Conservation (phyloP, 805 yeast species). For the Yarrowia alimentaria region DNA sequence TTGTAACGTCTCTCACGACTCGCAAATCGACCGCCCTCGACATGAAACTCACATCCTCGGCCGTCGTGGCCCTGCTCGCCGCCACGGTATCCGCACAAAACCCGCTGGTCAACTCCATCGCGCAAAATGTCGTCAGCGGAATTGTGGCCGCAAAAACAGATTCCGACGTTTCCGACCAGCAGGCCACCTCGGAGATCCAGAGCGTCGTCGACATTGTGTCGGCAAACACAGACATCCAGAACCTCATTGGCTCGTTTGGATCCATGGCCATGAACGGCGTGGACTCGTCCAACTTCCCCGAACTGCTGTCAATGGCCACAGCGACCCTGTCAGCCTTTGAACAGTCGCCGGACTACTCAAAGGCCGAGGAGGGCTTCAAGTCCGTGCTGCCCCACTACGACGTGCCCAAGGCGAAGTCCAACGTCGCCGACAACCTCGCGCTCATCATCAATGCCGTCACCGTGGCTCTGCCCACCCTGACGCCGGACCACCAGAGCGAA, state of each 20-base stretch:
- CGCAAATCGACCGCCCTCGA: background rate
- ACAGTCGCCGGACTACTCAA: conserved; percentile 24
- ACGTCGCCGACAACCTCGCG: conserved; percentile 15
- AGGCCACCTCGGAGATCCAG: conserved; percentile 28
- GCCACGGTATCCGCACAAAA: conserved; percentile 7
- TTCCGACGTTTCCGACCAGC: conserved; percentile 25
- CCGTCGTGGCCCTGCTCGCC: conserved; percentile 3
- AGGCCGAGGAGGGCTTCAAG: conserved; percentile 21
- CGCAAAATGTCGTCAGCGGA: conserved; percentile 12
- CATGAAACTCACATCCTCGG: background rate
- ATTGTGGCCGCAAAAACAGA: conserved; percentile 22
- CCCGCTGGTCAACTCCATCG: conserved; percentile 16
- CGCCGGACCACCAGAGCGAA: conserved; percentile 11
- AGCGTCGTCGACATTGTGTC: conserved; percentile 22
- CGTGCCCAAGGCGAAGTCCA: conserved; percentile 17
- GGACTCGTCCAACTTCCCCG: conserved; percentile 22
- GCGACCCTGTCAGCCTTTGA: conserved; percentile 23
- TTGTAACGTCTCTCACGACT: too few relatives aligned
- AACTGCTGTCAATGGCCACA: conserved; percentile 13
- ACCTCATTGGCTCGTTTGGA: conserved; percentile 9
- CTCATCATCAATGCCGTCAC: conserved; percentile 17
- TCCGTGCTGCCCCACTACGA: conserved; percentile 19
- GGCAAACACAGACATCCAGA: conserved; percentile 21
- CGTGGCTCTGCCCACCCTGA: conserved; percentile 15
- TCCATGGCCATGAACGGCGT: conserved; percentile 17